These are phyloP conservation scores for Sistotremastrum suecicum DNA, from an alignment of 768 basidiomycete species.

Conservation along the genomic window DNA sequence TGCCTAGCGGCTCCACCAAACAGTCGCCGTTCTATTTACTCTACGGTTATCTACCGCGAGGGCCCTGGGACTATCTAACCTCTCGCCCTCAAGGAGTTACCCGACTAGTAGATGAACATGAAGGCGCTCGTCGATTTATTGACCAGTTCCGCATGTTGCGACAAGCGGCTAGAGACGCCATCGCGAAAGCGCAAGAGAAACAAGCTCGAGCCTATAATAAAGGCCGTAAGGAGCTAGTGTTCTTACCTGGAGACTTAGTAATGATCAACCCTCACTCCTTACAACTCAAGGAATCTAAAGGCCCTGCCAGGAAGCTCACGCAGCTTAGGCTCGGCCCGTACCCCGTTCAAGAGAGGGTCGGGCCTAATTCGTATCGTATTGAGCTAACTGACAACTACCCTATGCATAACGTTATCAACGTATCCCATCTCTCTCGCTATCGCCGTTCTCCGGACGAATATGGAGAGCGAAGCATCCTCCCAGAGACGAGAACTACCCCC, in stretches of 20 bases:
- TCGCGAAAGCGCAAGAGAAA: slow-evolving; percentile 10
- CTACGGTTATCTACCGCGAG: slow-evolving; percentile 15
- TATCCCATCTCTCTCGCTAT: slow-evolving; percentile 18
- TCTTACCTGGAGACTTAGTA: slow-evolving; percentile 17
- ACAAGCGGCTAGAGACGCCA: slow-evolving; percentile 11
- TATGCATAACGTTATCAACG: slow-evolving; percentile 20
- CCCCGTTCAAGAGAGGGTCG: slow-evolving; percentile 15
- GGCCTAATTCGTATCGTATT: slow-evolving; percentile 15
- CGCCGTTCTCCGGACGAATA: slow-evolving; percentile 10
- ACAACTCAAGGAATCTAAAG: slow-evolving; percentile 9
- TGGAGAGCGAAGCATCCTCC: slow-evolving; percentile 13
- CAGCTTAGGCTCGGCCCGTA: slow-evolving; percentile 19
- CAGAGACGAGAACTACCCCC: not conserved
- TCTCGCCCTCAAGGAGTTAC: too few species aligned
- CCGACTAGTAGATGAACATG: too few species aligned
- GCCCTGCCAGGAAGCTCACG: slow-evolving; percentile 16
- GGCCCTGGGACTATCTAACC: too few species aligned
- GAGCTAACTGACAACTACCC: slow-evolving; percentile 16
- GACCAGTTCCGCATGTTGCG: too few species aligned
- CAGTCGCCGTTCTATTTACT: slow-evolving; percentile 17
- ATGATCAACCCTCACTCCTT: slow-evolving; percentile 15
- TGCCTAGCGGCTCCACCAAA: slow-evolving; percentile 14
- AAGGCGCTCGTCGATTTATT: too few species aligned
- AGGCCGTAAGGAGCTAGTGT: slow-evolving; percentile 8
- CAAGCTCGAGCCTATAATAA: slow-evolving; percentile 13